These are phyloP conservation scores for Asterochloris erici DNA, from an alignment of 139 green algal species.

Conservation along the genomic window DNA sequence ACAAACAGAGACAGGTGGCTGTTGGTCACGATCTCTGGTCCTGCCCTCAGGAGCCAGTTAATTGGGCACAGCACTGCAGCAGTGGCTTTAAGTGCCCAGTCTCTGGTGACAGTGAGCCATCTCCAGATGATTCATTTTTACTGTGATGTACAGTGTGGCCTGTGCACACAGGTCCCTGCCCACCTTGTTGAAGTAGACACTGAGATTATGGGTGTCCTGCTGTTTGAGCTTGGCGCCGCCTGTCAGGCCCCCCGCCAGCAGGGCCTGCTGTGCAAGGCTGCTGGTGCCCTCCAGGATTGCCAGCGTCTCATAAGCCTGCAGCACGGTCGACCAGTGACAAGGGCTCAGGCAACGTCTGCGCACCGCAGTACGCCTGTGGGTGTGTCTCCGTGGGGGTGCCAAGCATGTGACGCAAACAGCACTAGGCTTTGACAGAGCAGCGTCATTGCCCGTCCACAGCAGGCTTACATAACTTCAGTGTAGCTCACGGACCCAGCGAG, in stretches of 20 bases:
- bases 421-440: too few species aligned
- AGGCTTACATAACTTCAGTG: too few species aligned
- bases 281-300: slow-evolving; percentile 66
- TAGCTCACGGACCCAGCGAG: too few species aligned
- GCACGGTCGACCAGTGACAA: not conserved
- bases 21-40: not conserved
- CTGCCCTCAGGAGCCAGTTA: too few species aligned
- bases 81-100: too few species aligned
- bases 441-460: too few species aligned
- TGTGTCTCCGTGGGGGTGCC: too few species aligned
- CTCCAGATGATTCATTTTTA: not conserved
- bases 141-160: not conserved
- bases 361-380: too few species aligned
- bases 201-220: slow-evolving; percentile 36
- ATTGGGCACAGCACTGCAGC: too few species aligned
- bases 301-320: slow-evolving; percentile 44
- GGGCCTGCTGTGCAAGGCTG: slow-evolving; percentile 56
- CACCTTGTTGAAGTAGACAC: slow-evolving; percentile 49
- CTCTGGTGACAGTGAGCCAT: too few species aligned
- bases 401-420: too few species aligned
- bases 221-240: slow-evolving; percentile 29
- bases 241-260: slow-evolving; percentile 18
- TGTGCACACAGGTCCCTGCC: not conserved
- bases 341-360: too few species aligned
- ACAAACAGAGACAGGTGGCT: not conserved